phyloP scores from a whole-genome alignment of 495 filamentous ascomycete species.

The Talaromyces nanjingensis region DNA sequence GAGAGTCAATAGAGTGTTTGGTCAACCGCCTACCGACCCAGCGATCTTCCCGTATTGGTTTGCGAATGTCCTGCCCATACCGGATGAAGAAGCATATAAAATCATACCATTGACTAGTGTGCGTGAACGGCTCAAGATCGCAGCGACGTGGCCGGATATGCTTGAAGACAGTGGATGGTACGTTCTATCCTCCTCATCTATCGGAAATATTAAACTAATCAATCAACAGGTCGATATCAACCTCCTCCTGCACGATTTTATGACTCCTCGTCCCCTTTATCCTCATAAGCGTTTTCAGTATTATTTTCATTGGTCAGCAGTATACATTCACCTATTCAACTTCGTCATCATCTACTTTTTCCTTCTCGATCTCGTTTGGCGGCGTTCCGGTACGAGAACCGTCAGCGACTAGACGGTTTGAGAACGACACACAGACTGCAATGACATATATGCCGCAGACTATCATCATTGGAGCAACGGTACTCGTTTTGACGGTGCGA shows the following conservation, averaged over 20 bases:
- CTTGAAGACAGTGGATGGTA: constrained; percentile 69
- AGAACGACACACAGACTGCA: not conserved
- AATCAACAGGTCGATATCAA: constrained; percentile 9
- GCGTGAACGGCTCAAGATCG: constrained; percentile 72
- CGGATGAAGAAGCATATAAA: constrained; percentile 71
- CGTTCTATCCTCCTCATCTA: constrained; percentile 24
- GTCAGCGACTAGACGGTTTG: not conserved
- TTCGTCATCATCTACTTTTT: constrained; percentile 31
- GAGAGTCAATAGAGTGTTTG: constrained; percentile 66
- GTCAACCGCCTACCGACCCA: constrained; percentile 66
- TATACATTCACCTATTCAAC: constrained; percentile 23
- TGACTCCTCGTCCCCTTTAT: constrained; percentile 47
- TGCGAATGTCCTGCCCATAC: constrained; percentile 69
- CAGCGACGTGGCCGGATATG: constrained; percentile 64
- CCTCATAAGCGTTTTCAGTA: constrained; percentile 27
- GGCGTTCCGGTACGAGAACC: not conserved
- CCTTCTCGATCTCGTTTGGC: constrained; percentile 36
- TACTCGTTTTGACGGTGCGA: constrained; percentile 29
- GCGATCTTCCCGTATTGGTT: constrained; percentile 87
- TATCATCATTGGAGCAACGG: constrained; percentile 28
- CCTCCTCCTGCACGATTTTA: constrained; percentile 29
- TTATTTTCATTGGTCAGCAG: constrained; percentile 13
- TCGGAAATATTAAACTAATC: not conserved
- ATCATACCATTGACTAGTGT: constrained; percentile 67
- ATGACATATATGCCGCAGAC: constrained; percentile 29